A percentile compares a stretch with the other conserved stretches of the same genome.
These are phyloP conservation scores for Aspergillus tubingensis DNA, from an alignment of 2,329 filamentous ascomycete species.

Conservation along the genomic window DNA sequence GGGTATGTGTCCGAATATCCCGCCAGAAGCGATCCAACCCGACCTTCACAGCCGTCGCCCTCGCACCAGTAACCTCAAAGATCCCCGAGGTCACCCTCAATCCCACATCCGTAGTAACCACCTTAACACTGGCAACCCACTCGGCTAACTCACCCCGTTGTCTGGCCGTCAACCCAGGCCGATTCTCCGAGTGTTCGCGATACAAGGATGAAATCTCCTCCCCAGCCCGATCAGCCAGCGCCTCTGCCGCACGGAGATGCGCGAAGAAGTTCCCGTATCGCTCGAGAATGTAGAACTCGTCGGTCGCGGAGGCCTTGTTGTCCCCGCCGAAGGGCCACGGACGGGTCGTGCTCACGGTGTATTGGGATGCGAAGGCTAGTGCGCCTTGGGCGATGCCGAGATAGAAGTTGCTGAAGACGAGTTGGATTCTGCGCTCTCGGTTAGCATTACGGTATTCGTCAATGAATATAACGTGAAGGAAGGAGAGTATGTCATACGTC, in stretches of 20 bases:
- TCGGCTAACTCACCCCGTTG: conserved; percentile 64
- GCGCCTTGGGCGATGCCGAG: conserved; percentile 64
- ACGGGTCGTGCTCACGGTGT: conserved; percentile 59
- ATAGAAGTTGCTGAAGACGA: conserved; percentile 69
- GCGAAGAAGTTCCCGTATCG: conserved; percentile 66
- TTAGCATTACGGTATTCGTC: not conserved
- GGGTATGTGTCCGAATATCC: conserved; percentile 64
- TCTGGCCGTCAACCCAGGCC: conserved; percentile 50
- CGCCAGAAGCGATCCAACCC: conserved; percentile 68
- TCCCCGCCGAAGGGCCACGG: conserved; percentile 67
- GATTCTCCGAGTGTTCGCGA: conserved; percentile 41
- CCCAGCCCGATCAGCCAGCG: conserved; percentile 60
- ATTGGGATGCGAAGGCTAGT: conserved; percentile 56
- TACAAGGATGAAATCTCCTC: conserved; percentile 53
- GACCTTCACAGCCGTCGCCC: conserved; percentile 59
- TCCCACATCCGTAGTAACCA: conserved; percentile 62
- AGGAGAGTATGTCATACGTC: conserved; percentile 42
- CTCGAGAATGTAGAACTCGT: conserved; percentile 67
- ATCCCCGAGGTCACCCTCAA: conserved; percentile 61
- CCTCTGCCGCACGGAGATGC: conserved; percentile 61
- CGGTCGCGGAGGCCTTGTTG: conserved; percentile 59
- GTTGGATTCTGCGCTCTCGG: conserved; percentile 40
- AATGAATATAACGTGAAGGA: not conserved
- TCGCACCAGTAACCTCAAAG: conserved; percentile 65
- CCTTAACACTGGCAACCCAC: conserved; percentile 63